Evolutionary conservation across 2,329 filamentous ascomycete species (phyloP).

Genomic region (Trichoderma sp.): DNA sequence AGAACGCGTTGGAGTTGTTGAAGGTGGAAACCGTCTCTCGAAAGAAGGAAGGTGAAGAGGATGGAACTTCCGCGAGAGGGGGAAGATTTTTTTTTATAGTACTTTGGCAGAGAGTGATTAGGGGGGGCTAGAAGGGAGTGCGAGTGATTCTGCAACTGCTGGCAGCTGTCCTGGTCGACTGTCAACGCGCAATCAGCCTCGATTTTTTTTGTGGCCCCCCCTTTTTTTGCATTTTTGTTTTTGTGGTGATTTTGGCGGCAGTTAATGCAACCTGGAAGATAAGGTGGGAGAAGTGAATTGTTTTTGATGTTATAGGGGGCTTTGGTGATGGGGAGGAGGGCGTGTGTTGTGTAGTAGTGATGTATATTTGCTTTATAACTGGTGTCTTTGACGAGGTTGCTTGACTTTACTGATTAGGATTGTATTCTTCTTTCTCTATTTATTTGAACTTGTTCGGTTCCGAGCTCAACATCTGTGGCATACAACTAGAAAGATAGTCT

Average conservation of each 20-base stretch:
- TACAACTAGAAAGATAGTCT: not conserved
- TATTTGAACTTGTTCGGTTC: too few relatives aligned
- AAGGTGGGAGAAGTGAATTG: not conserved
- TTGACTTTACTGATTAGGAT: too few relatives aligned
- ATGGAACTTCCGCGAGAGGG: not conserved
- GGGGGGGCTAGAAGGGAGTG: not conserved
- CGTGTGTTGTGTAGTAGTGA: not conserved
- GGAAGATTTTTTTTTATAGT: not conserved
- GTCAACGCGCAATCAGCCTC: not conserved
- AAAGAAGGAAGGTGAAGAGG: not conserved
- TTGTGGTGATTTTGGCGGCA: not conserved
- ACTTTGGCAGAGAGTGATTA: not conserved
- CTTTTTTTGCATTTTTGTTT: not conserved
- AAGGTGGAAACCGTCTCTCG: not conserved
- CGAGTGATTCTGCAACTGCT: not conserved
- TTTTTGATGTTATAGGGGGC: not conserved
- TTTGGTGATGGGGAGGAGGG: not conserved
- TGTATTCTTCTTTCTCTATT: not conserved
- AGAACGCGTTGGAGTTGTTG: not conserved
- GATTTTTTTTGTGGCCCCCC: not conserved
- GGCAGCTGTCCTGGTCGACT: constrained; percentile 1
- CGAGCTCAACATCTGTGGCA: too few relatives aligned
- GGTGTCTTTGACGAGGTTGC: not conserved
- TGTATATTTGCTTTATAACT: not conserved
- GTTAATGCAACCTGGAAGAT: not conserved